These are phyloP conservation scores for Andrographis paniculata DNA, from an alignment of 305 asterid species.

Conservation along the genomic window DNA sequence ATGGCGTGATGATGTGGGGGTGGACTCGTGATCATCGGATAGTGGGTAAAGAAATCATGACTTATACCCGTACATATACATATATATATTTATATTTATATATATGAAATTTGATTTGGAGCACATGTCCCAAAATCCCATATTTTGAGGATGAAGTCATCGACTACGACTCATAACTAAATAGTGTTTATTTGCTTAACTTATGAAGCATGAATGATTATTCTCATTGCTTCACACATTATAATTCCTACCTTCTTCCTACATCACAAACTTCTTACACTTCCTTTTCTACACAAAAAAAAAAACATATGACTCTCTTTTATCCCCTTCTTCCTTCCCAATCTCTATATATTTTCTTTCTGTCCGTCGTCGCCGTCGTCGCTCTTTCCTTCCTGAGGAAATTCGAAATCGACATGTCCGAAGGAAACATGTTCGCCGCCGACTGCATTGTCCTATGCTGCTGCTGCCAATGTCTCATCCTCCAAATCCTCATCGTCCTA, in stretches of 20 bases:
- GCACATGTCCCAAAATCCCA: too few species aligned
- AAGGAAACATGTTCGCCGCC: background rate
- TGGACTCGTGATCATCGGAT: too few species aligned
- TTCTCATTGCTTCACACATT: background rate
- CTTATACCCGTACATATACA: too few species aligned
- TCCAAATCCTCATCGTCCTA: background rate
- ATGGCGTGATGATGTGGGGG: too few species aligned
- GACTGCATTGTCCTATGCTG: conserved; percentile 1
- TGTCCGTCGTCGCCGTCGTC: background rate
- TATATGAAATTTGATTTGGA: too few species aligned
- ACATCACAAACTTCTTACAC: background rate
- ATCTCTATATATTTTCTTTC: background rate
- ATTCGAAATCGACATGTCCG: background rate
- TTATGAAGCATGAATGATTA: background rate
- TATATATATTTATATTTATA: too few species aligned
- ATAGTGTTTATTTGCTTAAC: background rate
- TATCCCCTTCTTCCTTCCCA: background rate
- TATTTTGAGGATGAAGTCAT: background rate
- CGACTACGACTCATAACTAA: background rate
- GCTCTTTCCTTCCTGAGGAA: too few species aligned
- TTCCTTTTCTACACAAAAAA: too few species aligned
- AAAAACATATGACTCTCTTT: background rate
- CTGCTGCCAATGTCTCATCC: background rate
- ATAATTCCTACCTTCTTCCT: background rate
- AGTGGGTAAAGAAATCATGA: too few species aligned